Evolutionary conservation across 352 stramenopile species (phyloP).

Genomic region (Phytophthora vignae): DNA sequence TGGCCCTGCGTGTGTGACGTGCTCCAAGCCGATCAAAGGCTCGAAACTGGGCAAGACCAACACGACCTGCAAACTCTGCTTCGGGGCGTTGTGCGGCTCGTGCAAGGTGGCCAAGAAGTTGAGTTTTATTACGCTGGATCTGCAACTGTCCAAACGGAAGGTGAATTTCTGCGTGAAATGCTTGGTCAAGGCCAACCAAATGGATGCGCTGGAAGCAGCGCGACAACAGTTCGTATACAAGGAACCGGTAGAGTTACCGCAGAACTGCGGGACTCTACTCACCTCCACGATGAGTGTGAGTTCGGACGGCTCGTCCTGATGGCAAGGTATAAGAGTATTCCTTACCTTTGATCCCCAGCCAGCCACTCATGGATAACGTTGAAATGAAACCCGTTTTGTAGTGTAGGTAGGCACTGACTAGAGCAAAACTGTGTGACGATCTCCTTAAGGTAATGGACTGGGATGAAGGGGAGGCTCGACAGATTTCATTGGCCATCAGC

Average conservation of each 20-base stretch:
- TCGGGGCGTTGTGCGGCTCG: conserved; percentile 13
- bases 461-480: too few relatives aligned
- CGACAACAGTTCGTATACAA: conserved; percentile 32
- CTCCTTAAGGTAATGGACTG: too few relatives aligned
- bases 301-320: too few relatives aligned
- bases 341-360: too few relatives aligned
- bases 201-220: conserved; percentile 30
- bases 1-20: conserved; percentile 34
- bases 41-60: background rate
- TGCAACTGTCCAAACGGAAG: conserved; percentile 25
- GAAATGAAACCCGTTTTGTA: too few relatives aligned
- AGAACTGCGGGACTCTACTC: too few relatives aligned
- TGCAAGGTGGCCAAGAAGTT: conserved; percentile 32
- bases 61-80: conserved; percentile 34
- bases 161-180: conserved; percentile 42
- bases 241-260: background rate
- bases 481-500: too few relatives aligned
- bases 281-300: too few relatives aligned
- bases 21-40: conserved; percentile 13
- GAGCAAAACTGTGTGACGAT: too few relatives aligned
- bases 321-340: too few relatives aligned
- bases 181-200: conserved; percentile 18
- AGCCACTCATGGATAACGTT: too few relatives aligned
- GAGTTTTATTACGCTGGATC: conserved; percentile 29
- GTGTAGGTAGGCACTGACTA: too few relatives aligned